phyloP scores from a whole-genome alignment of 805 yeast species.

The Candida oleophila region DNA sequence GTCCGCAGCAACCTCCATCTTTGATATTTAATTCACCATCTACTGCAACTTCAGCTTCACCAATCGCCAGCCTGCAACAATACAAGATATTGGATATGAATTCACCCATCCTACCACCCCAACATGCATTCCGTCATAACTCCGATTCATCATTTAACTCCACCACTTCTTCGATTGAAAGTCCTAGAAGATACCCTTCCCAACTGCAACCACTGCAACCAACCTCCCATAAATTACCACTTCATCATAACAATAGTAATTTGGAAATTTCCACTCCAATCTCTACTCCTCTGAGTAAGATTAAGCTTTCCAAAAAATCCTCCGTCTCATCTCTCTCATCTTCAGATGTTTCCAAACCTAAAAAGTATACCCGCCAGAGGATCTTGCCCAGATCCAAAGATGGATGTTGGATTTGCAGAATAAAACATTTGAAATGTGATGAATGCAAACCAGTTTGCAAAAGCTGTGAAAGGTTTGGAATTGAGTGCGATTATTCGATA shows the following conservation, averaged over 20 bases:
- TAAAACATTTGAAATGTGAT: conserved; percentile 45
- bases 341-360: conserved; percentile 14
- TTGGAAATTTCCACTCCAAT: conserved; percentile 3
- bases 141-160: conserved; percentile 17
- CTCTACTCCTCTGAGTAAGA: conserved; percentile 4
- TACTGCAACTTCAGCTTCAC: conserved; percentile 4
- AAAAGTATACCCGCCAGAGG: conserved; percentile 39
- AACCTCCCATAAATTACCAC: neutral
- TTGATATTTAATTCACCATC: conserved; percentile 1
- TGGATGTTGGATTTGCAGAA: conserved; percentile 49
- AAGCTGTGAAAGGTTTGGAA: conserved; percentile 39
- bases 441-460: conserved; percentile 38
- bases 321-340: conserved; percentile 1
- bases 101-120: conserved; percentile 14
- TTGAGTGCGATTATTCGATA: conserved; percentile 39
- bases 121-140: conserved; percentile 24
- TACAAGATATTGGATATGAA: conserved; percentile 5
- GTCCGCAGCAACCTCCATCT: neutral
- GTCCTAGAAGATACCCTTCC: conserved; percentile 15
- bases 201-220: conserved; percentile 9
- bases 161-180: conserved; percentile 10
- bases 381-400: conserved; percentile 39
- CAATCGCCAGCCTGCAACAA: conserved; percentile 1
- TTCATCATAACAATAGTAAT: conserved; percentile 4
- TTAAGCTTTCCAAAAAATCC: conserved; percentile 3